phyloP scores from a whole-genome alignment of 306 rosid species.

The Fragaria iinumae region DNA sequence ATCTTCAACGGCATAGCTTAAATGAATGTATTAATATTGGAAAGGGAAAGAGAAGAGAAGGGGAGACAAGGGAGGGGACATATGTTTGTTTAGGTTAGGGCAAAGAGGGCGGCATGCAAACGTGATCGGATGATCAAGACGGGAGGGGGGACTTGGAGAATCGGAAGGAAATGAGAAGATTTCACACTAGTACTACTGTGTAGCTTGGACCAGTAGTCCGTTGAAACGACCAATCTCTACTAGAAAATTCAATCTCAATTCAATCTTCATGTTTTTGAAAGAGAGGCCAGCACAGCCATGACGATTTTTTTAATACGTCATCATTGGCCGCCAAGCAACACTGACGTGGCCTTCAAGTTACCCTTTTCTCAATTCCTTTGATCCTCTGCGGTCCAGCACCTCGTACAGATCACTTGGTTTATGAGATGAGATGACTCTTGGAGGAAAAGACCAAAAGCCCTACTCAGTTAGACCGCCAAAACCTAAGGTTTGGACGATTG shows the following conservation, averaged over 20 bases:
- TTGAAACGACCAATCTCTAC: neutral
- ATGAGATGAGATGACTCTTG: neutral
- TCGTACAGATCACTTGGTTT: neutral
- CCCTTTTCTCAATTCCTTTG: neutral
- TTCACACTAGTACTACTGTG: too few relatives aligned
- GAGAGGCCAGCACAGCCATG: constrained; percentile 18
- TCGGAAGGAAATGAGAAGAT: too few relatives aligned
- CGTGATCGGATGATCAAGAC: too few relatives aligned
- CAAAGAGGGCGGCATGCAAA: too few relatives aligned
- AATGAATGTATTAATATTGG: too few relatives aligned
- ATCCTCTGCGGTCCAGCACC: neutral
- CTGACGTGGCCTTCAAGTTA: neutral
- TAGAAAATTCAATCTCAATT: neutral
- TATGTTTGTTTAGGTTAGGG: too few relatives aligned
- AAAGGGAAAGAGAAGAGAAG: too few relatives aligned
- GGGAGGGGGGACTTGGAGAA: too few relatives aligned
- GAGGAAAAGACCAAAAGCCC: neutral
- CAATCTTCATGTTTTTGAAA: neutral
- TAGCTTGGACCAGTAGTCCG: too few relatives aligned
- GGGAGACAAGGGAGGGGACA: too few relatives aligned
- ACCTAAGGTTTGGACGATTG: neutral
- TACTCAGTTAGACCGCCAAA: too few relatives aligned
- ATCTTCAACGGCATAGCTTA: too few relatives aligned
- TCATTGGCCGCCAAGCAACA: neutral
- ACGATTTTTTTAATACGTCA: neutral